These are phyloP conservation scores for Fusarium palustre DNA, from an alignment of 2,329 filamentous ascomycete genomes.

Conservation along the genomic window DNA sequence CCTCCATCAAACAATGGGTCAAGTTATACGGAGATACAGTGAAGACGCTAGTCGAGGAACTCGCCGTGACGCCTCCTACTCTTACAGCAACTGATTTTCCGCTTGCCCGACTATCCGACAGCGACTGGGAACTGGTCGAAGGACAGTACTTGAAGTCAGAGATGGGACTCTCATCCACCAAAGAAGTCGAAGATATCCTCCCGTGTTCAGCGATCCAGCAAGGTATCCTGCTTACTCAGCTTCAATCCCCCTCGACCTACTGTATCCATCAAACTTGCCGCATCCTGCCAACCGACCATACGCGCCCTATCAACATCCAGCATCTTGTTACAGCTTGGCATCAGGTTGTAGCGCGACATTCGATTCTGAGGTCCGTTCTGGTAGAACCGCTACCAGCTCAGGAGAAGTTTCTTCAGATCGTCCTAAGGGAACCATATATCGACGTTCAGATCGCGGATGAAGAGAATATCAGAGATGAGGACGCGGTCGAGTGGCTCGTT, in stretches of 20 bases:
- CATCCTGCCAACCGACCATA: neutral
- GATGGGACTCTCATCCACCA: neutral
- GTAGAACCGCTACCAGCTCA: neutral
- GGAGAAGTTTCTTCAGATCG: neutral
- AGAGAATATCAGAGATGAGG: neutral
- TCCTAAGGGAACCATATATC: neutral
- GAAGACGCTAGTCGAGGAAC: neutral
- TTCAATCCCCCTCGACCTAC: conserved; percentile 1
- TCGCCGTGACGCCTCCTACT: neutral
- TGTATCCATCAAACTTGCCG: conserved; percentile 4
- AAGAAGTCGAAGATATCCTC: conserved; percentile 4
- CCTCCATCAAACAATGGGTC: neutral
- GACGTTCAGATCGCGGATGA: neutral
- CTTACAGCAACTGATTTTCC: conserved; percentile 3
- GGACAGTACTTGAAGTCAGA: conserved; percentile 4
- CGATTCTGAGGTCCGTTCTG: neutral
- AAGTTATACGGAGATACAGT: neutral
- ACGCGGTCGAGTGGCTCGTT: neutral
- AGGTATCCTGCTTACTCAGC: neutral
- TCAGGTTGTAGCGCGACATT: conserved; percentile 3
- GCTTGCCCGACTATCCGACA: conserved; percentile 2
- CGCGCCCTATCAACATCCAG: neutral
- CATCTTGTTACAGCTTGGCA: neutral
- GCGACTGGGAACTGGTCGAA: conserved; percentile 2
- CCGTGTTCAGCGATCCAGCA: conserved; percentile 5